Evolutionary conservation across 2,329 filamentous ascomycete genomes (phyloP).

Genomic region (Aspergillus jensenii): DNA sequence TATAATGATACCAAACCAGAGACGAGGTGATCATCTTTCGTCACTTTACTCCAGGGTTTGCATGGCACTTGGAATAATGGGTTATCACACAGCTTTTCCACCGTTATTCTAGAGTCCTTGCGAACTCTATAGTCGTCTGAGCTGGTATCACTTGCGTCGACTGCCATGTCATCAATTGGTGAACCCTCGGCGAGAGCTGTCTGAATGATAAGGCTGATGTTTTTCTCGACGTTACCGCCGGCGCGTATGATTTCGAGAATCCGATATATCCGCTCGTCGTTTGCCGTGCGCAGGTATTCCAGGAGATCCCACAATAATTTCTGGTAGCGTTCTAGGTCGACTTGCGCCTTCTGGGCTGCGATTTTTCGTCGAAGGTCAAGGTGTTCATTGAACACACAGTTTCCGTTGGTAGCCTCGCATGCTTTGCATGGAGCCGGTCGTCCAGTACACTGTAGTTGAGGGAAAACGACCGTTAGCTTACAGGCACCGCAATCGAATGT

Average conservation of each 20-base stretch:
- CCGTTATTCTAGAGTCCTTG: slow-evolving; percentile 27
- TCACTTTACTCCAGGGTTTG: slow-evolving; percentile 72
- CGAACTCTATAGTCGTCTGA: slow-evolving; percentile 14
- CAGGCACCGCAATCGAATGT: neutral
- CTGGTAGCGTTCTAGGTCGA: slow-evolving; percentile 36
- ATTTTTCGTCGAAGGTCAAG: slow-evolving; percentile 39
- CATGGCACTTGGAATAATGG: slow-evolving; percentile 35
- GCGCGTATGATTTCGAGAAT: slow-evolving; percentile 30
- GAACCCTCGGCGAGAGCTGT: neutral
- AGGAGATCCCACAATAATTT: slow-evolving; percentile 32
- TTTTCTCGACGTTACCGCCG: slow-evolving; percentile 26
- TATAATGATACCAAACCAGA: slow-evolving; percentile 87
- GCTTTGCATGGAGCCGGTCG: slow-evolving; percentile 36
- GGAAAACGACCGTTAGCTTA: slow-evolving; percentile 8
- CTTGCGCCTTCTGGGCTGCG: slow-evolving; percentile 34
- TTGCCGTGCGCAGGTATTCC: slow-evolving; percentile 26
- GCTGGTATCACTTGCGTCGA: slow-evolving; percentile 20
- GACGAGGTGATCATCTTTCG: slow-evolving; percentile 70
- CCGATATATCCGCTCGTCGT: slow-evolving; percentile 23
- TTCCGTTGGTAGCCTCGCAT: slow-evolving; percentile 28
- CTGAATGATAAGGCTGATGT: slow-evolving; percentile 18
- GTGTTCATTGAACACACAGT: slow-evolving; percentile 37
- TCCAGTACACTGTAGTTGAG: slow-evolving; percentile 33
- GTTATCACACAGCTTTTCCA: slow-evolving; percentile 36
- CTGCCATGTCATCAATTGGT: slow-evolving; percentile 19